Percentiles rank a stretch among this genome's conserved stretches.
These are phyloP conservation scores for Puccinellia tenuiflora DNA, from an alignment of 176 grass and related monocot species.

Conservation along the genomic window DNA sequence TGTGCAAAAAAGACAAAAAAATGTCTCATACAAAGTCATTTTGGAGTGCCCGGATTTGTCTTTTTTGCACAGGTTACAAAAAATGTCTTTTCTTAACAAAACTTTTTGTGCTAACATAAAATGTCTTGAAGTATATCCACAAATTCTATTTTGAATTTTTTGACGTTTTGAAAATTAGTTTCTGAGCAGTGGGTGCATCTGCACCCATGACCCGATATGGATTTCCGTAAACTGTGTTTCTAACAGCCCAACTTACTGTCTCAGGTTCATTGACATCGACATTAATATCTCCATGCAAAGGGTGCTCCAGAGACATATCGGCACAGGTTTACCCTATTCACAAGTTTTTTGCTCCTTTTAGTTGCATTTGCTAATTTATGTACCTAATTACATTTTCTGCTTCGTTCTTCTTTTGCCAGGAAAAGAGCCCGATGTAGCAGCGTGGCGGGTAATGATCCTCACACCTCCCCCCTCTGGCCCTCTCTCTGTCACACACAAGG, in stretches of 20 bases:
- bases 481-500: background rate
- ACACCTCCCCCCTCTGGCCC: background rate
- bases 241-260: constrained; percentile 5
- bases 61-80: too few relatives aligned
- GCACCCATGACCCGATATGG: too few relatives aligned
- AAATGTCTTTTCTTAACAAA: too few relatives aligned
- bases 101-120: too few relatives aligned
- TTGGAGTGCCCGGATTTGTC: too few relatives aligned
- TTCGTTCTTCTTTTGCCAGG: constrained; percentile 33
- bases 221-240: constrained; percentile 9
- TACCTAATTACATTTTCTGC: background rate
- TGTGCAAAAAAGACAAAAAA: too few relatives aligned
- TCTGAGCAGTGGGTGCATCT: too few relatives aligned
- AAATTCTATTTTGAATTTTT: too few relatives aligned
- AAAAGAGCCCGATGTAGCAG: constrained; percentile 81
- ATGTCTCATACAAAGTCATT: too few relatives aligned
- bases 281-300: constrained; percentile 82
- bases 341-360: background rate
- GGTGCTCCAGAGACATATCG: constrained; percentile 75
- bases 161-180: too few relatives aligned
- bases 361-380: constrained; percentile 4
- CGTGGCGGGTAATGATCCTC: constrained; percentile 69
- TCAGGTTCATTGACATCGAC: constrained; percentile 87
- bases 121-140: too few relatives aligned
- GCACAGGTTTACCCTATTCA: constrained; percentile 54